Percentiles rank a stretch among this genome's conserved stretches.
These are phyloP conservation scores for Amorphotheca resinae DNA, from an alignment of 495 filamentous ascomycete species.

Conservation along the genomic window DNA sequence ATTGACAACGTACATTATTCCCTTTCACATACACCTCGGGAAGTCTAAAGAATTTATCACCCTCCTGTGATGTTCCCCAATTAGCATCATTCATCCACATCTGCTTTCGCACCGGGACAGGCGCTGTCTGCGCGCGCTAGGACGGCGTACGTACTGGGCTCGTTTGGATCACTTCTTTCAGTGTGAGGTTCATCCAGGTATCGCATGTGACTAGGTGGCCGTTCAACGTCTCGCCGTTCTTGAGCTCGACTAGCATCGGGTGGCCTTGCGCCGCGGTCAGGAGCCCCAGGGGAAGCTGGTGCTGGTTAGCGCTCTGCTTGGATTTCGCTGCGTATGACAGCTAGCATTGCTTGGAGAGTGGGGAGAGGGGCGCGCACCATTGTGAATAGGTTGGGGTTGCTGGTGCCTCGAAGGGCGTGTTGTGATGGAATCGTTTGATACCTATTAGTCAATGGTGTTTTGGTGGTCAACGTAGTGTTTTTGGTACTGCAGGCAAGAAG, in stretches of 20 bases:
- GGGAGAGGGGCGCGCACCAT: no score
- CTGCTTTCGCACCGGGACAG: no score
- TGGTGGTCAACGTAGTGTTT: no score
- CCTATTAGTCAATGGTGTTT: no score
- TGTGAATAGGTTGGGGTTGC: no score
- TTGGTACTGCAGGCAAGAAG: no score
- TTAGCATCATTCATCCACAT: conserved; percentile 2
- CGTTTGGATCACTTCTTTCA: conserved; percentile 97
- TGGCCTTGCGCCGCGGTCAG: conserved; percentile 93
- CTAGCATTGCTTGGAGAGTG: no score
- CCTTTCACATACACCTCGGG: conserved; percentile 93
- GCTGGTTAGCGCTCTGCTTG: no score
- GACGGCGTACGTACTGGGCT: conserved; percentile 60
- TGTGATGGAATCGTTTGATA: no score
- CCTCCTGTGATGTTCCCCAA: conserved; percentile 41
- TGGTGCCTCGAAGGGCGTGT: no score
- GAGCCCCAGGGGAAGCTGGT: conserved; percentile 79
- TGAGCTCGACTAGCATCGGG: conserved; percentile 98
- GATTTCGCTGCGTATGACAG: no score
- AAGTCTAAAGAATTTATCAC: conserved; percentile 81
- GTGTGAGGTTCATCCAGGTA: conserved; percentile 97
- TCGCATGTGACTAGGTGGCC: conserved; percentile 92
- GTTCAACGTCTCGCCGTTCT: conserved; percentile 96
- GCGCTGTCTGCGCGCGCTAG: no score
- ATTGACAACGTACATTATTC: conserved; percentile 62